These are phyloP conservation scores for Maudiozyma bulderi DNA, from an alignment of 805 yeast species.

Conservation along the genomic window DNA sequence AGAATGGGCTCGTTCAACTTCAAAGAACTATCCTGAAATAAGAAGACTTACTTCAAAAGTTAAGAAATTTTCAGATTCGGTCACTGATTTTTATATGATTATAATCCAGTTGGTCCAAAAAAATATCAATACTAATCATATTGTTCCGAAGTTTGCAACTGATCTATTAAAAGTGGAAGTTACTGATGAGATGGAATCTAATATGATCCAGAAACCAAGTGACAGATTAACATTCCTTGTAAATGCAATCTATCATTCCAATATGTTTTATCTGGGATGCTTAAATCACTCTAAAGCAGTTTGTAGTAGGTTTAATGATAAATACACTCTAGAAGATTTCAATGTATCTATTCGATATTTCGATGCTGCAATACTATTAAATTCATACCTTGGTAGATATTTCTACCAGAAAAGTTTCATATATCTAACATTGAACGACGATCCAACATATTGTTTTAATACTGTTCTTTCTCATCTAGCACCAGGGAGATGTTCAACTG, in stretches of 20 bases:
- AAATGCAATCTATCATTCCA: conserved; percentile 12
- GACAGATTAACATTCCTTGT: not conserved
- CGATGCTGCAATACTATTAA: conserved; percentile 42
- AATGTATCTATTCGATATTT: conserved; percentile 39
- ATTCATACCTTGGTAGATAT: conserved; percentile 64
- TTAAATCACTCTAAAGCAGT: conserved; percentile 47
- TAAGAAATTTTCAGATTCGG: conserved; percentile 39
- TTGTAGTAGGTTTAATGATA: conserved; percentile 34
- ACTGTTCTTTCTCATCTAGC: conserved; percentile 45
- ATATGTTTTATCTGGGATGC: conserved; percentile 44
- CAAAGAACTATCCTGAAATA: conserved; percentile 37
- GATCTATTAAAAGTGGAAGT: conserved; percentile 1
- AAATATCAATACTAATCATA: conserved; percentile 6
- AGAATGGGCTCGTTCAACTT: too few species aligned
- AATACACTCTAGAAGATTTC: conserved; percentile 33
- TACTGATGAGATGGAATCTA: too few species aligned
- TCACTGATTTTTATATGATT: conserved; percentile 38
- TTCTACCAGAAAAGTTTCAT: conserved; percentile 22
- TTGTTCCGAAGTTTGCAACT: conserved; percentile 9
- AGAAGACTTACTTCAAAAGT: conserved; percentile 46
- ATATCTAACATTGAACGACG: conserved; percentile 19
- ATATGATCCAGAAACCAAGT: not conserved
- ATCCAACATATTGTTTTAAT: conserved; percentile 18
- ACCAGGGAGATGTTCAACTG: conserved; percentile 40
- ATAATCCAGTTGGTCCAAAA: conserved; percentile 24